Evolutionary conservation across 768 basidiomycete species (phyloP).

Genomic region (Pholiota molesta): DNA sequence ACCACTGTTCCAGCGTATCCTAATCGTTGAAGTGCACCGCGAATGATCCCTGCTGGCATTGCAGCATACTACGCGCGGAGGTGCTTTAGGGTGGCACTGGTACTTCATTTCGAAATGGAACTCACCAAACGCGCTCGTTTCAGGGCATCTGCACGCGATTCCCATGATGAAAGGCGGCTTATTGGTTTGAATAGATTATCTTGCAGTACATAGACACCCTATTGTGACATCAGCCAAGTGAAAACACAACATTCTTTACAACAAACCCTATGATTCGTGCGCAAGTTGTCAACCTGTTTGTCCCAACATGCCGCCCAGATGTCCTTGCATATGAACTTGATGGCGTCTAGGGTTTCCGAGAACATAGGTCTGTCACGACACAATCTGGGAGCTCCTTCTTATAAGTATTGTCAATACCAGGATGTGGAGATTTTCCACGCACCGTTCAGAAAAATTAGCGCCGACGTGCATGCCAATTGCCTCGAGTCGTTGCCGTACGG

Average conservation of each 20-base stretch:
- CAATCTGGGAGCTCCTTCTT: constrained; percentile 48
- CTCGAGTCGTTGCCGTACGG: constrained; percentile 69
- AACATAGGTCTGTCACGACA: constrained; percentile 78
- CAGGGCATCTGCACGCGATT: constrained; percentile 74
- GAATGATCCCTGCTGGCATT: constrained; percentile 82
- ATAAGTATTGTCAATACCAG: constrained; percentile 3
- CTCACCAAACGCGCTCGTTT: constrained; percentile 72
- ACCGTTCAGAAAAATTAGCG: constrained; percentile 86
- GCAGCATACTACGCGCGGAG: constrained; percentile 64
- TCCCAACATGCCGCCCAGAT: constrained; percentile 93
- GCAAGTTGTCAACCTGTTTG: constrained; percentile 93
- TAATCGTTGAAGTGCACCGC: constrained; percentile 77
- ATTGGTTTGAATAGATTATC: constrained; percentile 91
- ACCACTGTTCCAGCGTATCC: constrained; percentile 76
- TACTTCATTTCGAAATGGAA: neutral
- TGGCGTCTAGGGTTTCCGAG: constrained; percentile 81
- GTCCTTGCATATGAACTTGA: constrained; percentile 97
- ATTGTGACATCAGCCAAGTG: neutral
- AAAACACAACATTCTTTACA: neutral
- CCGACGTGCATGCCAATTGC: constrained; percentile 87
- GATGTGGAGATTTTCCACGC: constrained; percentile 22
- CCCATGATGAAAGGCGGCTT: constrained; percentile 77
- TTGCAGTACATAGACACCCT: constrained; percentile 95
- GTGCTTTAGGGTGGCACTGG: neutral
- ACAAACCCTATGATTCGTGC: constrained; percentile 90